Conservation (phyloP, 768 basidiomycete genomes). For the Serendipita sp. region DNA sequence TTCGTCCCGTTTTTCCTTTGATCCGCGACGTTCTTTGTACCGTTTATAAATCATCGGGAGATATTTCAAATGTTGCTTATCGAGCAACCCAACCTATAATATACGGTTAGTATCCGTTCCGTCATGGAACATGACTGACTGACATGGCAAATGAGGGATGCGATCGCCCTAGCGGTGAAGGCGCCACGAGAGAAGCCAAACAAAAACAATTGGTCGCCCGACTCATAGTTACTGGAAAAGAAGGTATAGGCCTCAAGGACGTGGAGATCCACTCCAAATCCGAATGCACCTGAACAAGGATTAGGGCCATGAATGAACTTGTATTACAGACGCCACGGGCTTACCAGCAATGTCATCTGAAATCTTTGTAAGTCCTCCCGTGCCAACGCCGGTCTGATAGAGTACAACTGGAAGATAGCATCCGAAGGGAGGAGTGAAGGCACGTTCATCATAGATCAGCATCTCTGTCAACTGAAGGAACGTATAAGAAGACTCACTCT, state of each 20-base stretch:
- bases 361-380: background rate
- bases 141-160: constrained; percentile 9
- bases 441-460: background rate
- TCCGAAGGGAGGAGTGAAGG: background rate
- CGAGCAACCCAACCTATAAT: background rate
- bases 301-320: background rate
- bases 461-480: background rate
- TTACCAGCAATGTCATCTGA: background rate
- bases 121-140: background rate
- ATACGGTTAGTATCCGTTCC: too few species aligned
- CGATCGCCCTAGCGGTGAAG: constrained; percentile 12
- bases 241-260: constrained; percentile 13
- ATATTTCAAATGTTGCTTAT: background rate
- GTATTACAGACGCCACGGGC: background rate
- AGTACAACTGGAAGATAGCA: background rate
- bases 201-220: constrained; percentile 10
- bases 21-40: background rate
- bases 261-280: background rate
- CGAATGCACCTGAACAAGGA: background rate
- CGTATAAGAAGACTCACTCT: background rate
- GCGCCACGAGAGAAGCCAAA: constrained; percentile 14
- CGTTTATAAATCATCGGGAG: background rate
- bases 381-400: background rate
- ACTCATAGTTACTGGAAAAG: constrained; percentile 11
- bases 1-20: background rate